Base-by-base conservation (phyloP, 176 grass and related monocot genomes). In the Luzula sylvatica region DNA sequence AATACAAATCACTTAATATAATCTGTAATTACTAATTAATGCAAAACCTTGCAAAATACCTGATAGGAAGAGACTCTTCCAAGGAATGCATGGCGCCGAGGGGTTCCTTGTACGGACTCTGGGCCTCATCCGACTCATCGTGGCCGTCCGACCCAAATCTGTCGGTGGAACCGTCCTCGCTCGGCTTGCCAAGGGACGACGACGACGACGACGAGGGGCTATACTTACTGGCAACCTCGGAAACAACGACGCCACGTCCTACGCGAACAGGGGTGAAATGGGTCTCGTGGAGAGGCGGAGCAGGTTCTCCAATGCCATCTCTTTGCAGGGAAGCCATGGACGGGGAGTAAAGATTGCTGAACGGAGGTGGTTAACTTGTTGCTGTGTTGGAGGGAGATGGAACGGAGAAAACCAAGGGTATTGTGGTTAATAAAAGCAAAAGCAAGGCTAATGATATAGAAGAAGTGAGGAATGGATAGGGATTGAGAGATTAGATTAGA, bases 31-130 rank as follows among this genome's bases (percentile, higher is more conserved):
- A 4, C 5, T 35, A 35, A 0, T 35, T 7, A 35, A 35, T 2
- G 30, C 30, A 35, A 35, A 35, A 35, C 30, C 9, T 35, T 35
- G 30, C 1, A 35, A 35, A 59, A 41, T 50, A 76, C 78, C 78
- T 55, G 58, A 82, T 76, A 9, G 78, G 78, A 20, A 82, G 78
- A 46, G 72, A 70, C 53, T 75, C 72, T 66, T 82, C 78, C 72
- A 82, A 66, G 64, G 72, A 57, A 50, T 21, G 11, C 24, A 81
- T 46, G 12, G 47, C 57, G 3, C 14, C 14, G 52, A 75, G 26
- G n/a, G 71, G 51, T 4, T 16, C 71, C 18, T 26, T 54, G 56
- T 76, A 82, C 58, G 52, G 53, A 47, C 78, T 82, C 78, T 76
- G 72, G 24, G 48, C 78, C 78, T 82, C 78, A 11, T 32, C 71